phyloP scores from a whole-genome alignment of 2,329 filamentous ascomycete species.

The Colletotrichum echinochloae region DNA sequence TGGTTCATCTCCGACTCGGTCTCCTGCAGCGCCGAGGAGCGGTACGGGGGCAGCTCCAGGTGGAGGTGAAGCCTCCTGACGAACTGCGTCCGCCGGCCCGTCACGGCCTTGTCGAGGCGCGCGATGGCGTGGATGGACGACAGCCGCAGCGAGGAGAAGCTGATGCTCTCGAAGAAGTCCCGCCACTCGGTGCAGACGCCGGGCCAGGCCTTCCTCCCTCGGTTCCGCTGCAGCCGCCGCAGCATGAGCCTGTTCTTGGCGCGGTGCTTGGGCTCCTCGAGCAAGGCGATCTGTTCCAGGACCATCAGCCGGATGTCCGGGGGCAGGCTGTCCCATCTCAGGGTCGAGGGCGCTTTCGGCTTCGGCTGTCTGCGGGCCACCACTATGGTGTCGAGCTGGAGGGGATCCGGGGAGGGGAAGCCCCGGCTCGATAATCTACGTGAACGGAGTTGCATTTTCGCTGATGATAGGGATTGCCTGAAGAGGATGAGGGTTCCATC shows the following conservation, averaged over 20 bases:
- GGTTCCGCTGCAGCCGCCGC: not conserved
- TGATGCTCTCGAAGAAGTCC: not conserved
- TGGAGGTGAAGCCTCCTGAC: not conserved
- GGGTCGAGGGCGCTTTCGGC: not conserved
- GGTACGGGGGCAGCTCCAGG: not conserved
- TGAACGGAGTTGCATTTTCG: not conserved
- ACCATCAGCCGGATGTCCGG: not conserved
- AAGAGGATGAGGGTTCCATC: no score
- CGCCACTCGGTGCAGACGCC: not conserved
- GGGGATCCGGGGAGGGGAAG: no score
- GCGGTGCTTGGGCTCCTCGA: not conserved
- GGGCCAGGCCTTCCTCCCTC: not conserved
- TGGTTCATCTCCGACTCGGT: no score
- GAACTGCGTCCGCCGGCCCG: not conserved
- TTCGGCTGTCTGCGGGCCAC: no score
- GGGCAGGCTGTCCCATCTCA: not conserved
- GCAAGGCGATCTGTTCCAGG: not conserved
- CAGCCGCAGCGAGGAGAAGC: not conserved
- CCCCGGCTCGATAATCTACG: fast-evolving
- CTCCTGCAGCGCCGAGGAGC: no score
- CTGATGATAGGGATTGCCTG: no score
- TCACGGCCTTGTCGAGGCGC: not conserved
- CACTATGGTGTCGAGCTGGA: not conserved
- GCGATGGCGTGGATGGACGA: not conserved
- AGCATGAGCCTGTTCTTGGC: no score